Evolutionary conservation across 1,284 basidiomycete genomes (phyloP).

Genomic region (Blastosporella zonata): DNA sequence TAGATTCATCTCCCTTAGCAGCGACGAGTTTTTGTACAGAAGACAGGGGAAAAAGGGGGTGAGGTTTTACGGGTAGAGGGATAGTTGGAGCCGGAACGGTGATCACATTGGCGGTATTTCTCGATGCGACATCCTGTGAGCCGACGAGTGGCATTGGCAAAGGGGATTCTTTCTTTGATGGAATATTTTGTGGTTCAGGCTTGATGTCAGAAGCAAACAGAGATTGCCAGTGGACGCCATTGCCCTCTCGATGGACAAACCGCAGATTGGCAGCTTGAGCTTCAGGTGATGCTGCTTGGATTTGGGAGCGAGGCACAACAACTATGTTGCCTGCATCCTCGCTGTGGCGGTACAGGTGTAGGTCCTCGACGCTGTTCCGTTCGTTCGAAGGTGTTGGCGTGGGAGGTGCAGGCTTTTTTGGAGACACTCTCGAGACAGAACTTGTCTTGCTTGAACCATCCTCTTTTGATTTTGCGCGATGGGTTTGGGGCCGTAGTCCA

Average conservation of each 20-base stretch:
- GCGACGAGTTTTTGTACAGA: neutral
- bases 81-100: neutral
- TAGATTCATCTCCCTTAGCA: slow-evolving; percentile 1
- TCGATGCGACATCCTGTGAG: neutral
- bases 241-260: slow-evolving; percentile 19
- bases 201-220: slow-evolving; percentile 2
- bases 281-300: slow-evolving; percentile 20
- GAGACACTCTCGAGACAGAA: neutral
- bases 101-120: neutral
- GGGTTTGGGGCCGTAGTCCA: slow-evolving; percentile 1
- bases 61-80: neutral
- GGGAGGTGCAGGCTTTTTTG: neutral
- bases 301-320: slow-evolving; percentile 19
- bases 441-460: neutral
- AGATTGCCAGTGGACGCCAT: slow-evolving; percentile 7
- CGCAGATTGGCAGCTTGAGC: slow-evolving; percentile 27
- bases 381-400: neutral
- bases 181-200: slow-evolving; percentile 3
- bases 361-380: slow-evolving; percentile 1
- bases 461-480: neutral
- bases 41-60: neutral
- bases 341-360: slow-evolving; percentile 22
- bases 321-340: slow-evolving; percentile 24
- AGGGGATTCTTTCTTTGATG: slow-evolving; percentile 5
- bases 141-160: neutral